Conservation (phyloP, 2,329 filamentous ascomycete species). For the Pseudogymnoascus sp. region DNA sequence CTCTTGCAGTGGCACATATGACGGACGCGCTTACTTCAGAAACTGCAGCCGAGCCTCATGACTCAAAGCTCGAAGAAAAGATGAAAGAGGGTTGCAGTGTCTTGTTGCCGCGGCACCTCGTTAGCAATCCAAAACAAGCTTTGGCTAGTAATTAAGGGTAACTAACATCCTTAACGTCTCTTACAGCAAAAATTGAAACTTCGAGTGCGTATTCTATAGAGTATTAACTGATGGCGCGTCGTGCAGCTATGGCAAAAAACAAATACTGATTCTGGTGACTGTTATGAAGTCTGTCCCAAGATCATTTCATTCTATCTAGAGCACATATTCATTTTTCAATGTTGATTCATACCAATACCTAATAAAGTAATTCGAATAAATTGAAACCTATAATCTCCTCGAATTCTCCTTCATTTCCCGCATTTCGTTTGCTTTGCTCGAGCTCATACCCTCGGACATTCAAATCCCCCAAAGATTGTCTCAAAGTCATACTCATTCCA, state of each 20-base stretch:
- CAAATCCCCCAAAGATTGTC: conserved; percentile 25
- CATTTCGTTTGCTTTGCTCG: not conserved
- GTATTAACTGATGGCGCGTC: not conserved
- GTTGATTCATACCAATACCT: not conserved
- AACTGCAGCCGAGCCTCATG: no score
- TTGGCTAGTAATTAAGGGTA: no score
- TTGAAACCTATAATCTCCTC: not conserved
- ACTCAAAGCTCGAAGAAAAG: no score
- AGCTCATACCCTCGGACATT: not conserved
- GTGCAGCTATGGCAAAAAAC: not conserved
- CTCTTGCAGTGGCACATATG: not conserved
- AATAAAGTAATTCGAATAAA: not conserved
- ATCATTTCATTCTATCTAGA: not conserved
- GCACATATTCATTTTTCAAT: not conserved
- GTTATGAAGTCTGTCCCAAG: not conserved
- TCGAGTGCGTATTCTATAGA: no score
- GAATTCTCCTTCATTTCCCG: not conserved
- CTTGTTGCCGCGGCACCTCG: no score
- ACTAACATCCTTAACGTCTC: no score
- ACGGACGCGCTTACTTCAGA: not conserved
- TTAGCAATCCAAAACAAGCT: no score
- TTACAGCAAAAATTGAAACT: no score
- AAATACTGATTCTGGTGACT: not conserved
- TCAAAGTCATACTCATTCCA: conserved; percentile 28
- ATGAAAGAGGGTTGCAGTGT: no score